Evolutionary conservation across 129 eudicot species (phyloP), one percentile per base, ranked within the genome.

Genomic region (Gnaphalium uliginosum): DNA sequence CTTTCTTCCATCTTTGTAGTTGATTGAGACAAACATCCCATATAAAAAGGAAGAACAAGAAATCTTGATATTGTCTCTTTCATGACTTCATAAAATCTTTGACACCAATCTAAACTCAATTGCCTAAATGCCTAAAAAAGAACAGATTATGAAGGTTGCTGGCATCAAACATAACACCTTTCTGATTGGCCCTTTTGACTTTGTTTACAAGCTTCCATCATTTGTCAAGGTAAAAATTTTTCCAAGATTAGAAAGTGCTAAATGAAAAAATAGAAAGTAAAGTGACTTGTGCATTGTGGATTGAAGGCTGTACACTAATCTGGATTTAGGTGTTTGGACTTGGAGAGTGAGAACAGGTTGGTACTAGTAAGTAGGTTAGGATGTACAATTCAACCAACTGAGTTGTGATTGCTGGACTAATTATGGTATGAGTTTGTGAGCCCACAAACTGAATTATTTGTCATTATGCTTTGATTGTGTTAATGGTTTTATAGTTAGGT

Each of bases 311-410:
- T 79, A 66, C 15, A 15, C 18, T 72, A 37, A 13, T 63, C 8
- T 71, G 77, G 78, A 51, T 24, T 71, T 63, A 21, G 73, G 50
- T 10, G 0, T 57, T 68, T 62, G 30, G 64, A 61, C 66, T 14
- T 18, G 75, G 48, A 48, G 26, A 69, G 15, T 76, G 78, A 74
- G 53, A 64, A 81, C 84, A 78, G 78, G 81, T 86, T 78, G 79
- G 86, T 82, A 85, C 58, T 79, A 15, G 82, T 83, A 81, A 75
- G 86, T 85, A 71, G 92, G 94, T 88, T 80, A 77, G 85, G 78
- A 84, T 84, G 90, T 86, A 87, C 85, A 84, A 82, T 87, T 88
- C 86, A 86, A 86, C 91, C 85, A 72, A 84, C 87, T 83, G 78
- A 64, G 60, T 51, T 64, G 83, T 64, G 83, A 79, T 64, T 79